Evolutionary conservation across 2,329 filamentous ascomycete species (phyloP), one percentile per base, ranked within the genome.

Genomic region (Ascochyta koolunga): DNA sequence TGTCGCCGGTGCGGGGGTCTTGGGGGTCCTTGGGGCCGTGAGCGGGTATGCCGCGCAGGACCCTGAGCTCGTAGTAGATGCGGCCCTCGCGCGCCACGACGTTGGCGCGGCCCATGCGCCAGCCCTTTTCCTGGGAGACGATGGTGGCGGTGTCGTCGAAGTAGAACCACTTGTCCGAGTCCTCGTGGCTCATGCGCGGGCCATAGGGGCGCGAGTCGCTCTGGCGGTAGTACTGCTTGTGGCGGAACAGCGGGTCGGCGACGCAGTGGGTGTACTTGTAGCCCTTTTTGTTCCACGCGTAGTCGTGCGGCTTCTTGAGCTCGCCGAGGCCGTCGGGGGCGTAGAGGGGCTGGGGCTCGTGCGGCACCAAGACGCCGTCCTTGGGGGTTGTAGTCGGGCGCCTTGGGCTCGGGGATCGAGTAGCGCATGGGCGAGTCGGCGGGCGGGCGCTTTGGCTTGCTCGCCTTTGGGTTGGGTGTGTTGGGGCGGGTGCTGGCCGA

Each of bases 21-120:
- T 67, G 56, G 22, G 69, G 69, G 21, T 71, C 69, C 18, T 74
- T 73, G 19, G 77, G 76, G 6, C 77, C 78, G 39, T 75, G 67
- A 43, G 76, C 75, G 2, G 84, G 79, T 36, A 90, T 86, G 31
- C 95, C 95, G 61, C 87, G 86, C 9, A 93, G 88, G 48, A 99
- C 86, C 68, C 90, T 93, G 75, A 93, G 92, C 76, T 99, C 95
- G 81, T 92, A 99, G 75, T 96, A 99, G 81, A 91, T 91, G 27
- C 90, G 85, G 0, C 95, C 95, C 75, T 98, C 90, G 39, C 95
- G 83, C 4, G 93, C 90, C 21, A 90, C 91, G 0, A 98, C 89
- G 67, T 99, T 99, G 11, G 91, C 92, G 33, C 93, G 86, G 2
- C 90, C 89, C 82, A 93, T 95, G 54, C 96, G 85, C 82, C 95